These are phyloP conservation scores for Trichoderma atroviride DNA, from an alignment of 2,329 filamentous ascomycete genomes.

Conservation along the genomic window DNA sequence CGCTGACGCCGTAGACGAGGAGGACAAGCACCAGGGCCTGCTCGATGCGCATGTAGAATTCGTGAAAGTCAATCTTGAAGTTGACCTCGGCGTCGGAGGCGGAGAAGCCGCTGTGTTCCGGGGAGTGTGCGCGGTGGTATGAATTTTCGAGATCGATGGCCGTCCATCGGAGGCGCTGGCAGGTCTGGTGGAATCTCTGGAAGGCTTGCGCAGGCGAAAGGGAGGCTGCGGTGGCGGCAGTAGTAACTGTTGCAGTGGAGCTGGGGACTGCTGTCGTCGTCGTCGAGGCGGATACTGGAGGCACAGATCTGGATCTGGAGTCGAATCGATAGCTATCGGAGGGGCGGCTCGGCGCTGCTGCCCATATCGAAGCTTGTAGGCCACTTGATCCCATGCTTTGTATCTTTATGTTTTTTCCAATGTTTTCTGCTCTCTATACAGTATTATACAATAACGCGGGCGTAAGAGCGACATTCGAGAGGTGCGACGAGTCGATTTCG, in stretches of 20 bases:
- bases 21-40: constrained; percentile 69
- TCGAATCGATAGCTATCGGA: constrained; percentile 18
- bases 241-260: constrained; percentile 16
- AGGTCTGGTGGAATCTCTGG: constrained; percentile 61
- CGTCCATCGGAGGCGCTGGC: constrained; percentile 65
- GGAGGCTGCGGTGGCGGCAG: constrained; percentile 28
- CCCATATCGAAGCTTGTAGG: constrained; percentile 28
- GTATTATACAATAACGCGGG: background rate
- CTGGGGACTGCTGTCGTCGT: background rate
- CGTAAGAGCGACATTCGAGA: background rate
- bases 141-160: constrained; percentile 60
- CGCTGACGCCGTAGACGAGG: constrained; percentile 61
- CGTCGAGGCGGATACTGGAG: constrained; percentile 14
- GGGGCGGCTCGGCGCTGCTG: constrained; percentile 4
- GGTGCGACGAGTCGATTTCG: background rate
- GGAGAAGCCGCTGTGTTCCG: constrained; percentile 40
- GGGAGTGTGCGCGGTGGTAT: constrained; percentile 54
- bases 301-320: constrained; percentile 28
- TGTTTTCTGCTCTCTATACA: background rate
- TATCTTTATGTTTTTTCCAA: background rate
- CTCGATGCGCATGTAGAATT: constrained; percentile 74
- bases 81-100: constrained; percentile 61
- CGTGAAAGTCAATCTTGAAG: constrained; percentile 79
- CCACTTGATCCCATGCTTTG: constrained; percentile 17
- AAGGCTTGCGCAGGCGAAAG: constrained; percentile 48